A percentile compares a stretch with the other conserved stretches of the same genome.
Conservation (phyloP, 2,329 filamentous ascomycete species). For the Colletotrichum eleusines region DNA sequence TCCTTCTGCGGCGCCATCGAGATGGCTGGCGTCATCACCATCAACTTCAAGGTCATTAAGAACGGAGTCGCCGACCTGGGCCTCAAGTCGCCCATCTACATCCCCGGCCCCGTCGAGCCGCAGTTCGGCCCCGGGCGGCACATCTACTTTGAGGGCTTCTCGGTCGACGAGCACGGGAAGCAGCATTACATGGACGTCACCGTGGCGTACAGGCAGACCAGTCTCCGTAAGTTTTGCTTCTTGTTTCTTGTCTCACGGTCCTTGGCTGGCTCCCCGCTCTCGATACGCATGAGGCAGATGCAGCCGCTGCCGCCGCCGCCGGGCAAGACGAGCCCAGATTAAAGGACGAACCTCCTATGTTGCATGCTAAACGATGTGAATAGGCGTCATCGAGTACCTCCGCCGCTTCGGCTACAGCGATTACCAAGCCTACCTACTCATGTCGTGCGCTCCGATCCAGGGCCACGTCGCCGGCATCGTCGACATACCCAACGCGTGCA, state of each 20-base stretch:
- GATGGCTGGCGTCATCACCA: conserved; percentile 91
- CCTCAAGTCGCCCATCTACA: conserved; percentile 87
- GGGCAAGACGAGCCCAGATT: background rate
- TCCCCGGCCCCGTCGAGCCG: conserved; percentile 88
- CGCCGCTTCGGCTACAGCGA: conserved; percentile 77
- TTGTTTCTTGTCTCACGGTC: background rate
- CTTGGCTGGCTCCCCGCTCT: background rate
- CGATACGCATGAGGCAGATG: background rate
- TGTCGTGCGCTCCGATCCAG: conserved; percentile 88
- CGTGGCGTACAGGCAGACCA: conserved; percentile 87
- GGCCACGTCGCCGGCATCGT: conserved; percentile 92
- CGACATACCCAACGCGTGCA: conserved; percentile 92
- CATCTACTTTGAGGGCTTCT: conserved; percentile 91
- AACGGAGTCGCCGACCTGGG: conserved; percentile 79
- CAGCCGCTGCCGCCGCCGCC: background rate
- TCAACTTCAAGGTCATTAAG: conserved; percentile 91
- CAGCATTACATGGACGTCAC: conserved; percentile 91
- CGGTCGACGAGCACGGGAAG: conserved; percentile 87
- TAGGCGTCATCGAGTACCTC: conserved; percentile 82
- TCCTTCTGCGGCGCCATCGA: conserved; percentile 92
- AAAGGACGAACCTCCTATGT: background rate
- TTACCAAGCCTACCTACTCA: conserved; percentile 86
- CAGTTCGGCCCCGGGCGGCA: conserved; percentile 86
- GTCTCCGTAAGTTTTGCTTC: conserved; percentile 61
- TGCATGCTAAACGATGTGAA: background rate